phyloP scores from a whole-genome alignment of 805 yeast species.

The Scheffersomyces spartinae region DNA sequence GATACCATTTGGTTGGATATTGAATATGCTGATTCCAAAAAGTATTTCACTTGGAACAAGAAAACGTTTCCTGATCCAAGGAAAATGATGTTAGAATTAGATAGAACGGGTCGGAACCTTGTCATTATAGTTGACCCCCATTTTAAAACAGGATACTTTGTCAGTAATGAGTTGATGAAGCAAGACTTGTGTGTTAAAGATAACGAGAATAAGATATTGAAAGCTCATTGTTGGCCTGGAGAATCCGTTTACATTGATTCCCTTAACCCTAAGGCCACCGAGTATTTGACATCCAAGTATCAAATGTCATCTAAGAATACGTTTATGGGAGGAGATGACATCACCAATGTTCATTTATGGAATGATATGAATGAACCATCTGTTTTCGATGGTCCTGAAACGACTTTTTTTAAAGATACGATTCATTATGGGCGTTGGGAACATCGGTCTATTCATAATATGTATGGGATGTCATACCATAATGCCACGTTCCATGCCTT shows the following conservation, averaged over 20 bases:
- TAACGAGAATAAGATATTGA: constrained; percentile 36
- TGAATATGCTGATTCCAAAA: constrained; percentile 78
- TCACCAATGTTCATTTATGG: constrained; percentile 76
- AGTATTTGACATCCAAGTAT: constrained; percentile 50
- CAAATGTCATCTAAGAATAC: constrained; percentile 27
- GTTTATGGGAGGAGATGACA: constrained; percentile 28
- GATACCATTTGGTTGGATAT: constrained; percentile 93
- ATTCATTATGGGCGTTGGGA: constrained; percentile 76
- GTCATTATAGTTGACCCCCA: constrained; percentile 91
- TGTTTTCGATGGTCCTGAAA: constrained; percentile 89
- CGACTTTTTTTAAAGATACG: constrained; percentile 73
- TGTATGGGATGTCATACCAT: constrained; percentile 71
- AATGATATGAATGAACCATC: constrained; percentile 99
- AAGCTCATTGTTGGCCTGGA: constrained; percentile 98
- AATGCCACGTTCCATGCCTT: constrained; percentile 69
- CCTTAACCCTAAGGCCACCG: constrained; percentile 47
- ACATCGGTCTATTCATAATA: constrained; percentile 83
- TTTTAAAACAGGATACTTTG: constrained; percentile 56
- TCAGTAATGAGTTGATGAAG: constrained; percentile 41
- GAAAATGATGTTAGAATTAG: constrained; percentile 53
- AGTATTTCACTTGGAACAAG: constrained; percentile 86
- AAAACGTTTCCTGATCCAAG: constrained; percentile 66
- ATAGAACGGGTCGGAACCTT: constrained; percentile 63
- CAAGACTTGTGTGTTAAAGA: constrained; percentile 34
- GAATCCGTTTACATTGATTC: constrained; percentile 91